Percentiles rank a stretch among this genome's conserved stretches.
Evolutionary conservation across 169 alveolate genomes (phyloP).

Genomic region (Amoebophrya sp.): DNA sequence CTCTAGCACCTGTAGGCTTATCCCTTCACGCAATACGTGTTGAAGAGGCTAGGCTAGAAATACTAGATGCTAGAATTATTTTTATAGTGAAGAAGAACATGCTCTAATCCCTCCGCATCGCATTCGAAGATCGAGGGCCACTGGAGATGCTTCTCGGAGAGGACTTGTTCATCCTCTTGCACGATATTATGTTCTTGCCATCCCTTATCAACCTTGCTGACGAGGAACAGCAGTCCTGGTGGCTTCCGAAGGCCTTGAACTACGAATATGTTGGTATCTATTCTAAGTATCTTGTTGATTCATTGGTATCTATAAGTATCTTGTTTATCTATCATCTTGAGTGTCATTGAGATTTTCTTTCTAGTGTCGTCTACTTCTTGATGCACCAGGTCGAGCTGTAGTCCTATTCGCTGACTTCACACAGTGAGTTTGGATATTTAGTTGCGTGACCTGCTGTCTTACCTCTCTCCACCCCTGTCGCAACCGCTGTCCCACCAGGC

Average conservation of each 20-base stretch:
- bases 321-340: background rate
- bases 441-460: too few relatives aligned
- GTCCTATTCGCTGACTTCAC: too few relatives aligned
- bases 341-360: too few relatives aligned
- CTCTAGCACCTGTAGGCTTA: background rate
- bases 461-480: too few relatives aligned
- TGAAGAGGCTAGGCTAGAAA: slow-evolving; percentile 5
- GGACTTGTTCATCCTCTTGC: slow-evolving; percentile 49
- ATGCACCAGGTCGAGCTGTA: too few relatives aligned
- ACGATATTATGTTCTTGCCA: slow-evolving; percentile 50
- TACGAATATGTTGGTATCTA: slow-evolving; percentile 39
- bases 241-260: slow-evolving; percentile 35
- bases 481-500: too few relatives aligned
- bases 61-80: too few relatives aligned
- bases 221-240: slow-evolving; percentile 32
- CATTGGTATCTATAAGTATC: background rate
- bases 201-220: slow-evolving; percentile 2
- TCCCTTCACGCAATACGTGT: slow-evolving; percentile 28
- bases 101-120: too few relatives aligned
- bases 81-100: too few relatives aligned
- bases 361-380: too few relatives aligned
- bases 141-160: slow-evolving; percentile 50
- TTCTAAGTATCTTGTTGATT: background rate
- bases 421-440: too few relatives aligned
- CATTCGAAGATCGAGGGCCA: background rate